phyloP scores from a whole-genome alignment of 2,329 filamentous ascomycete genomes.

The Endothia cerciana region DNA sequence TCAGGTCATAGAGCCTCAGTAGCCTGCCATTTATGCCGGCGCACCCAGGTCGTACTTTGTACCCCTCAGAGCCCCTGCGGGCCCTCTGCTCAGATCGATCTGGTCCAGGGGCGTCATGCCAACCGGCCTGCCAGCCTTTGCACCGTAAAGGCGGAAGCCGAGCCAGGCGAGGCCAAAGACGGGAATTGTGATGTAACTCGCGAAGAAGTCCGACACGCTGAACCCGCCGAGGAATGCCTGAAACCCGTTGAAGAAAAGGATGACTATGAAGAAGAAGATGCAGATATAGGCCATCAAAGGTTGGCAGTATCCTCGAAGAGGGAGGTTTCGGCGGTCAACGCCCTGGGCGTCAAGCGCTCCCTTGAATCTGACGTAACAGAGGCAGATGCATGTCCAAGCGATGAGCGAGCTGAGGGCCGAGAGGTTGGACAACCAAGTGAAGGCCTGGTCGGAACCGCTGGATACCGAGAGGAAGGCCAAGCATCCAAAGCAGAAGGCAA shows the following conservation, averaged over 20 bases:
- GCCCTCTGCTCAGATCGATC: slow-evolving; percentile 26
- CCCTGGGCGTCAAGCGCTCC: slow-evolving; percentile 46
- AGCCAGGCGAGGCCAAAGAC: slow-evolving; percentile 42
- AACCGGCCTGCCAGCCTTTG: slow-evolving; percentile 10
- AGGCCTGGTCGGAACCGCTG: slow-evolving; percentile 49
- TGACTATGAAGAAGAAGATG: slow-evolving; percentile 46
- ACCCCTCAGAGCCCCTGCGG: slow-evolving; percentile 21
- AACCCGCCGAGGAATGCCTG: slow-evolving; percentile 46
- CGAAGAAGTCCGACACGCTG: slow-evolving; percentile 44
- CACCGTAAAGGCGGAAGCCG: slow-evolving; percentile 38
- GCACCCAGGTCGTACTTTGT: slow-evolving; percentile 27
- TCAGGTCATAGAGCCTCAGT: too few relatives aligned
- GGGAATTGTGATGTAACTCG: slow-evolving; percentile 41
- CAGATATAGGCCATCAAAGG: slow-evolving; percentile 48
- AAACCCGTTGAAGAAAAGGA: slow-evolving; percentile 51
- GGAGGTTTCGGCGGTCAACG: slow-evolving; percentile 38
- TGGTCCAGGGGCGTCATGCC: slow-evolving; percentile 24
- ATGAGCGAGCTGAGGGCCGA: slow-evolving; percentile 47
- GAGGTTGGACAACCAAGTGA: slow-evolving; percentile 60
- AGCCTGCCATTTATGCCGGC: background rate
- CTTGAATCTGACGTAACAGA: slow-evolving; percentile 38
- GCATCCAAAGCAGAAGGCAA: slow-evolving; percentile 46
- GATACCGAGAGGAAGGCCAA: slow-evolving; percentile 54
- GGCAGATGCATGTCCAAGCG: slow-evolving; percentile 39
- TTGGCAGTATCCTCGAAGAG: slow-evolving; percentile 36